Evolutionary conservation across 2,329 filamentous ascomycete genomes (phyloP).

Genomic region (Parastagonospora avenae): DNA sequence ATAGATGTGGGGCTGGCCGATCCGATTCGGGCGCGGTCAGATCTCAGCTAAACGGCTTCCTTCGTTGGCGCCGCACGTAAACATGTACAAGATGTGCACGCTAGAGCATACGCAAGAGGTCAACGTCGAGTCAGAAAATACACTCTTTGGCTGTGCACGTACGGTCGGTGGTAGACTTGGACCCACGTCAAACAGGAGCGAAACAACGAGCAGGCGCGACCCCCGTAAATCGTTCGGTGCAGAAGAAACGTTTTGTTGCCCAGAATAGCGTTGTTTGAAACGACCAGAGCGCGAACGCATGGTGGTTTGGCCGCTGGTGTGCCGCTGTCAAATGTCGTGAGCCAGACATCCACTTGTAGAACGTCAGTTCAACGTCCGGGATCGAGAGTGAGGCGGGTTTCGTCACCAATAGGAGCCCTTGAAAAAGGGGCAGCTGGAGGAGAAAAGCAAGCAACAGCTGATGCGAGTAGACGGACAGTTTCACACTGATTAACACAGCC

Average conservation of each 20-base stretch:
- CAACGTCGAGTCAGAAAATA: constrained; percentile 22
- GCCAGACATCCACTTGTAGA: constrained; percentile 10
- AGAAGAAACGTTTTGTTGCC: neutral
- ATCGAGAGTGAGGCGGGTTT: constrained; percentile 15
- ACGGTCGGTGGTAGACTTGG: neutral
- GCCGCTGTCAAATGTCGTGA: constrained; percentile 35
- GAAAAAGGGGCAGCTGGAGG: constrained; percentile 18
- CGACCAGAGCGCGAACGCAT: constrained; percentile 22
- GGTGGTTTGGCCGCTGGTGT: constrained; percentile 23
- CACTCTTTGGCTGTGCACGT: constrained; percentile 7
- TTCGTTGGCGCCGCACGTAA: constrained; percentile 34
- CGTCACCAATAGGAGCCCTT: constrained; percentile 17
- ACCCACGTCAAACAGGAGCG: neutral
- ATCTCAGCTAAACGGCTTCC: constrained; percentile 41
- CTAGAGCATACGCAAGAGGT: constrained; percentile 13
- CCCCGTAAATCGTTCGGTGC: neutral
- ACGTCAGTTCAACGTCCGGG: constrained; percentile 14
- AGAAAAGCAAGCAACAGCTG: constrained; percentile 20
- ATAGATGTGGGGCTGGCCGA: constrained; percentile 36
- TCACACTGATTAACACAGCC: constrained; percentile 24
- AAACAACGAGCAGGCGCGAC: constrained; percentile 7
- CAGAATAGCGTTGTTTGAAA: constrained; percentile 2
- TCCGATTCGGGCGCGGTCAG: constrained; percentile 41
- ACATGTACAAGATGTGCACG: constrained; percentile 12
- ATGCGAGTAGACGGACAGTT: constrained; percentile 33